Evolutionary conservation across 768 basidiomycete species (phyloP), one percentile per base, ranked within the genome.

Genomic region (Russula foetens): DNA sequence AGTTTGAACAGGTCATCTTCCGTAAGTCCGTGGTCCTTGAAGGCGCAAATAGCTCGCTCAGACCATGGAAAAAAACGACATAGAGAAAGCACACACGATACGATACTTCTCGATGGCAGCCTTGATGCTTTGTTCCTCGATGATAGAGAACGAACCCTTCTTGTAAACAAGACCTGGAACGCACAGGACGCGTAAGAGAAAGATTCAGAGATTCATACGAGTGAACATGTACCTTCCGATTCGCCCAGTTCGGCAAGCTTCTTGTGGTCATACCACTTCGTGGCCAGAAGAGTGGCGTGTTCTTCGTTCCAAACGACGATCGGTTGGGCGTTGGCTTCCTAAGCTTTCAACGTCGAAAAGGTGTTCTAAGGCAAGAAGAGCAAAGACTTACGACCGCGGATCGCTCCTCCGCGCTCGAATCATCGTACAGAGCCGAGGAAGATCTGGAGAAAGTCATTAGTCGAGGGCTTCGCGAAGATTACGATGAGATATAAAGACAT

Each of bases 221-320:
- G 23, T 4, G 24, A 43, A 50, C 15, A 31, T 19, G 14, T 21
- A 60, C 54, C 59, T 56, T 60, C 54, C 4, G 26, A 28, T 9
- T 56, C 54, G 7, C 59, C 48, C 15, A 56, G 39, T 33, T 56
- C 29, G 0, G 48, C 59, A 35, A 56, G 41, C 35, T 44, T 50
- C 43, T 38, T 44, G 46, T 60, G 52, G n/a, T 48, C 46, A 28
- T 39, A 55, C 51, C 58, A 59, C 28, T 49, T 60, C 38, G 59
- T 49, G 12, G 53, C 53, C 7, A 60, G 14, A 35, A 60, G 24
- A 11, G 24, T 43, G 19, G 53, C 48, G n/a, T 50, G 31, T 23
- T 35, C 41, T 31, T 60, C 48, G 21, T 55, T 60, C 48, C 31
- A 38, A 26, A 4, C 3, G 6, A 5, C 24, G 7, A 2, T 2